Evolutionary conservation across 371 early-diverging fungal genomes (phyloP), one percentile per base, ranked within the genome.

Genomic region (Actinomortierella ambigua): DNA sequence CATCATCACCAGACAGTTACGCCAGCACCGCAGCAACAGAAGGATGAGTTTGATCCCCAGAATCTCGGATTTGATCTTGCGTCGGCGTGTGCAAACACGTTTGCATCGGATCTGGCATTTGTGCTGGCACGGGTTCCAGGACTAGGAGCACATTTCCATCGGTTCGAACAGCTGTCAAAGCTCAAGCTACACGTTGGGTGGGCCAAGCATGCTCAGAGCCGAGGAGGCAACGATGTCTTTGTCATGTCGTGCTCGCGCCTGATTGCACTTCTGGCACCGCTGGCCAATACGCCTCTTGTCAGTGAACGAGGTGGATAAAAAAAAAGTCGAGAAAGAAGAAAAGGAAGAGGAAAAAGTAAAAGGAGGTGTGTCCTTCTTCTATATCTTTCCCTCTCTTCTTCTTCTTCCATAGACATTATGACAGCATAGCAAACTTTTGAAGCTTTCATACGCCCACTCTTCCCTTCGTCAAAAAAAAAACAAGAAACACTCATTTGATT

Each of bases 191-290:
- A 71, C 50, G 71, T 71, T 2, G 71, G 71, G 5, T 71, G 71
- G 71, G 71, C 71, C 7, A 71, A 65, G 53, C 71, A 71, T 55
- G 71, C 71, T 15, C 71, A 71, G 56, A 71, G 71, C 27, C 65
- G 71, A 18, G 71, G 71, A 20, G 71, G 71, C 2, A 71, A 71
- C 58, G 71, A 71, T 49, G 71, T 71, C n/a, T 71, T 71, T 71
- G 71, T 71, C 18, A 71, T 71, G 71, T 65, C 65, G 47, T 71
- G 71, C 28, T 71, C 71, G 11, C 29, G 71, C 6, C 50, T 71
- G 34, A 71, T 71, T 28, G 62, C 61, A 14, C 43, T 71, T 20
- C 48, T 71, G 55, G 71, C 71, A 0, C 71, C 71, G 2, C 41
- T 71, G 43, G 71, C 71, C n/a, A 71, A 71, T 42, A 71, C 71